A percentile compares a stretch with the other conserved stretches of the same genome.
Conservation (phyloP, 768 basidiomycete species). For the Pleurotus eryngii region DNA sequence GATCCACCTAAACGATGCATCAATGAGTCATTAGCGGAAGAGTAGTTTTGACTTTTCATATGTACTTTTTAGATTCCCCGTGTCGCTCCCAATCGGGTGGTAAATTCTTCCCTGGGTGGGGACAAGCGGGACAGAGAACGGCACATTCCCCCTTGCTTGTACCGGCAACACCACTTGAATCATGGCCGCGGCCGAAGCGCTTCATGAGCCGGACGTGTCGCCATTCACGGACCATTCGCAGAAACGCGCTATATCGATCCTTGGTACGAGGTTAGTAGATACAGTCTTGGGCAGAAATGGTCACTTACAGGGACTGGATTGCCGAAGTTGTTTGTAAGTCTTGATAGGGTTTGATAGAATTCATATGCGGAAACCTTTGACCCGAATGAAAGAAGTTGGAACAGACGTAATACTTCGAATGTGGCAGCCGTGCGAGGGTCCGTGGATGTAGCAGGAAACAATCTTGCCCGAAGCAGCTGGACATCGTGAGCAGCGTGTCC, state of each 20-base stretch:
- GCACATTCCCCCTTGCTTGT: conserved; percentile 6
- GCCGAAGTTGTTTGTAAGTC: conserved; percentile 22
- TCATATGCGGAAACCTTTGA: conserved; percentile 25
- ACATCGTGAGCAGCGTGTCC: conserved; percentile 5
- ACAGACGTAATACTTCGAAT: conserved; percentile 19
- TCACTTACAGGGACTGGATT: conserved; percentile 10
- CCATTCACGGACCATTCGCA: too few relatives aligned
- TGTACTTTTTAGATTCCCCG: too few relatives aligned
- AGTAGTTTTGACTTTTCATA: too few relatives aligned
- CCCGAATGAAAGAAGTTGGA: conserved; percentile 25
- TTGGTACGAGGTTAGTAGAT: too few relatives aligned
- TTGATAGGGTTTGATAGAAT: conserved; percentile 20
- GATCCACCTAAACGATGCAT: too few relatives aligned
- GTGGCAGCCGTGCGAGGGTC: conserved; percentile 2
- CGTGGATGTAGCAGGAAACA: conserved; percentile 20
- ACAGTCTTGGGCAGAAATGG: not conserved
- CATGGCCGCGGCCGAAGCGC: conserved; percentile 17
- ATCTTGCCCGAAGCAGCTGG: conserved; percentile 27
- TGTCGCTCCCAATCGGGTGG: too few relatives aligned
- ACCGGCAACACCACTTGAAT: conserved; percentile 8
- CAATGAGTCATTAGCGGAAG: too few relatives aligned
- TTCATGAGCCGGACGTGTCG: conserved; percentile 6
- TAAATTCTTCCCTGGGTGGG: too few relatives aligned
- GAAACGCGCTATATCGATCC: too few relatives aligned
- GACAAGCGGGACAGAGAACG: too few relatives aligned